phyloP scores from a whole-genome alignment of 1,284 basidiomycete genomes.

The Cutaneotrichosporon daszewskae region DNA sequence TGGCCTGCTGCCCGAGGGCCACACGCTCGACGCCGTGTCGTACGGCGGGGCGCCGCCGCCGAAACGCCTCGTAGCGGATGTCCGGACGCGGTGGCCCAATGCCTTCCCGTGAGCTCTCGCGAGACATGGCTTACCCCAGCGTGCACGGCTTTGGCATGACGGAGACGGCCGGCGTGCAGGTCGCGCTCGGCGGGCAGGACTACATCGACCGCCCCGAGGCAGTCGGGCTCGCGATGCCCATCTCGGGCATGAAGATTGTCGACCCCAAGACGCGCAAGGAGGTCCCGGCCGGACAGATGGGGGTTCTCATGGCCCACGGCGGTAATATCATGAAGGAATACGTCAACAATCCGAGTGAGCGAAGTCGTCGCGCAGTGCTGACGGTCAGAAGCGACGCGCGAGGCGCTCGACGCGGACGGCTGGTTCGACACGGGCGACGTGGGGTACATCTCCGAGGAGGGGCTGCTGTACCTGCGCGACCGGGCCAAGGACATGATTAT shows the following conservation, averaged over 20 bases:
- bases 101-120: conserved; percentile 3
- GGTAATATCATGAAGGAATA: conserved; percentile 43
- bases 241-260: conserved; percentile 33
- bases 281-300: conserved; percentile 21
- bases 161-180: conserved; percentile 6
- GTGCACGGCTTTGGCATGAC: conserved; percentile 17
- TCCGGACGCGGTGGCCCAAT: conserved; percentile 28
- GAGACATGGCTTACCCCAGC: not conserved
- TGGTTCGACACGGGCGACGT: conserved; percentile 45
- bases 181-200: conserved; percentile 20
- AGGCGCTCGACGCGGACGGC: conserved; percentile 27
- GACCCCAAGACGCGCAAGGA: conserved; percentile 23
- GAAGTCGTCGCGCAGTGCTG: not conserved
- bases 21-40: conserved; percentile 30
- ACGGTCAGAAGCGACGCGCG: conserved; percentile 10
- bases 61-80: conserved; percentile 30
- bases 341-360: conserved; percentile 11
- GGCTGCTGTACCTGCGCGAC: conserved; percentile 28
- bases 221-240: conserved; percentile 34
- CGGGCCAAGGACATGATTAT: conserved; percentile 35
- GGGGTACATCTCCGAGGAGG: conserved; percentile 31
- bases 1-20: conserved; percentile 17
- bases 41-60: conserved; percentile 42
- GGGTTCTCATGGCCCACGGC: conserved; percentile 34
- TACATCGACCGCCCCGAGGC: conserved; percentile 23